A percentile compares a stretch with the other conserved stretches of the same genome.
These are phyloP conservation scores for Ogataea degrootiae DNA, from an alignment of 805 yeast species.

Conservation along the genomic window DNA sequence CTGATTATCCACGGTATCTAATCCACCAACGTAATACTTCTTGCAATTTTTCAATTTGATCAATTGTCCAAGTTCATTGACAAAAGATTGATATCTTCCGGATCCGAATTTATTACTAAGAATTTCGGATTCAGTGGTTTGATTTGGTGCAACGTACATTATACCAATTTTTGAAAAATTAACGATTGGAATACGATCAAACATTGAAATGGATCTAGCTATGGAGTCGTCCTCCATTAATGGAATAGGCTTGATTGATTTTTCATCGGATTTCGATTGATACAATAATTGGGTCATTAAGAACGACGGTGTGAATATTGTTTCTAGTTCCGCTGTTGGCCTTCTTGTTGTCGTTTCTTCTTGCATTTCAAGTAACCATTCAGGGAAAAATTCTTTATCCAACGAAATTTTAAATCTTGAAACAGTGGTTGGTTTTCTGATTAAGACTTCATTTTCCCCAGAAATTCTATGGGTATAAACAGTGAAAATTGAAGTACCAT, in stretches of 20 bases:
- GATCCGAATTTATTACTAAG: conserved; percentile 65
- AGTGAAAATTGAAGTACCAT: conserved; percentile 53
- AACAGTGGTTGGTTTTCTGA: conserved; percentile 67
- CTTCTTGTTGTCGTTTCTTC: not conserved
- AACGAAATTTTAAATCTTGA: conserved; percentile 41
- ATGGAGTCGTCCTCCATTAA: conserved; percentile 30
- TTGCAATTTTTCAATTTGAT: conserved; percentile 52
- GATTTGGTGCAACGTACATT: conserved; percentile 67
- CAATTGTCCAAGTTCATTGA: conserved; percentile 54
- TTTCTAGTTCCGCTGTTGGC: not conserved
- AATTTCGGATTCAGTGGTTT: conserved; percentile 57
- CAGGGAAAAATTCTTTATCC: conserved; percentile 35
- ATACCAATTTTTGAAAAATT: conserved; percentile 78
- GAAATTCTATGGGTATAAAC: conserved; percentile 47
- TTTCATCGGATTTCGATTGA: conserved; percentile 7
- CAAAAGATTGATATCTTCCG: conserved; percentile 51
- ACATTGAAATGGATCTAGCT: conserved; percentile 49
- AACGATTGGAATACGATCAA: conserved; percentile 75
- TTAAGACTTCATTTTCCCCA: conserved; percentile 47
- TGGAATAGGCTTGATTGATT: conserved; percentile 15
- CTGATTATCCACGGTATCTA: conserved; percentile 60
- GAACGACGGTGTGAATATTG: conserved; percentile 18
- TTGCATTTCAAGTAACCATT: conserved; percentile 13
- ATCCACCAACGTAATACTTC: conserved; percentile 66
- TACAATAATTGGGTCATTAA: conserved; percentile 16